Evolutionary conservation across 306 rosid genomes (phyloP).

Genomic region (Cicer yamashitae): DNA sequence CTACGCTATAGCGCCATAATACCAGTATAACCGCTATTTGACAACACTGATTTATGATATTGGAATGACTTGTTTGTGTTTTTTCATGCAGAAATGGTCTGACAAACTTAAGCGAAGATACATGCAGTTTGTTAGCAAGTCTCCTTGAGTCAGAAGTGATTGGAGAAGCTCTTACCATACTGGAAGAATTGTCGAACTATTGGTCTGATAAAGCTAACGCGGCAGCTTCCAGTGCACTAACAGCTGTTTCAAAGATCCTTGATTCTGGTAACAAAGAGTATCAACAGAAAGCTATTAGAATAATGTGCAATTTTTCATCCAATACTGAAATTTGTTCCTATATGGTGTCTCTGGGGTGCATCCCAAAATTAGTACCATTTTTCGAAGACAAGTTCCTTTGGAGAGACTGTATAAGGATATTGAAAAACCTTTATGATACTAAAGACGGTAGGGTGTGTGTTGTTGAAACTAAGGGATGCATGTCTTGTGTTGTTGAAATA

Average conservation of each 20-base stretch:
- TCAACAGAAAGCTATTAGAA: constrained; percentile 57
- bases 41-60: constrained; percentile 1
- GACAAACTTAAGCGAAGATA: constrained; percentile 57
- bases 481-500: constrained; percentile 61
- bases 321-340: constrained; percentile 51
- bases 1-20: no score
- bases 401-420: constrained; percentile 52
- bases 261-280: constrained; percentile 56
- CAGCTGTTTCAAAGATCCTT: constrained; percentile 58
- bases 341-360: constrained; percentile 59
- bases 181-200: constrained; percentile 64
- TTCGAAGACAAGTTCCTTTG: constrained; percentile 47
- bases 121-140: constrained; percentile 55
- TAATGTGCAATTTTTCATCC: constrained; percentile 63
- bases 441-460: constrained; percentile 63
- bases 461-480: constrained; percentile 72
- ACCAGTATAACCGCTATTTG: no score
- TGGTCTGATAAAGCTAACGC: constrained; percentile 46
- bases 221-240: constrained; percentile 55
- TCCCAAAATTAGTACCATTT: constrained; percentile 73
- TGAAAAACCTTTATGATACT: constrained; percentile 61
- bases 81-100: constrained; percentile 57
- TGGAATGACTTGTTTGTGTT: constrained; percentile 34
- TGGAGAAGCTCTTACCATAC: constrained; percentile 70
- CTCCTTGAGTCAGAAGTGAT: constrained; percentile 64